Evolutionary conservation across 2,329 filamentous ascomycete species (phyloP), one percentile per base, ranked within the genome.

Genomic region (Trichophyton rubrum): DNA sequence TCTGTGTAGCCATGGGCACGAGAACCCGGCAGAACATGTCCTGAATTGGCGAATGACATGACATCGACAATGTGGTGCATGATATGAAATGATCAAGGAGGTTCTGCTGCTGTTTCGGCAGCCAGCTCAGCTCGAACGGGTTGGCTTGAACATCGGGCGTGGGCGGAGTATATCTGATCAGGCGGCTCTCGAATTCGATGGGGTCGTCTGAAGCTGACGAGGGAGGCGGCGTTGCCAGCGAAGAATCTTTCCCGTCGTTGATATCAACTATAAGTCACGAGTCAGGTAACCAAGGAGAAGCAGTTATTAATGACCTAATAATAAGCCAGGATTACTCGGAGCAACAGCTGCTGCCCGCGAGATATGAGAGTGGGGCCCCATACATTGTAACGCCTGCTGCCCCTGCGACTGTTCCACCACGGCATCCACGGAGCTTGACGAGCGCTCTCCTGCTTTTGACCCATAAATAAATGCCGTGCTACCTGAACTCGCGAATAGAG

Each of bases 31-130:
- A 66, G 49, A 66, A 62, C 3, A 64, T 62, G 51, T 63, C 56
- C 56, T 66, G 66, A 20, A 64, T 64, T 15, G 61, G 56, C 43
- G 63, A 59, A 51, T 67, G 66, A 53, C 66, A 67, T 7, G 66
- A 67, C n/a, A 67, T 62, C n/a, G 66, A 62, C 27, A 64, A 45
- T 66, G 73, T 74, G 64, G 65, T 73, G 58, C 69, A 72, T 43
- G 70, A 69, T 56, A 63, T 71, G 56, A 74, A 74, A 62, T 75
- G 70, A 51, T 68, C 62, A 7, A 67, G 60, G 2, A 67, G 62
- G 8, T 59, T 59, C 6, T 60, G 60, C 33, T 65, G 58, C 2
- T 56, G 49, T 7, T 43, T 40, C 6, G 55, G 56, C 17, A 64
- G 38, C 59, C 62, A 61, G n/a, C 33, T 11, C 9, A 64, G 55